A percentile compares a stretch with the other conserved stretches of the same genome.
phyloP scores from a whole-genome alignment of 331 rosid genomes.

The Pyracantha coccinea region DNA sequence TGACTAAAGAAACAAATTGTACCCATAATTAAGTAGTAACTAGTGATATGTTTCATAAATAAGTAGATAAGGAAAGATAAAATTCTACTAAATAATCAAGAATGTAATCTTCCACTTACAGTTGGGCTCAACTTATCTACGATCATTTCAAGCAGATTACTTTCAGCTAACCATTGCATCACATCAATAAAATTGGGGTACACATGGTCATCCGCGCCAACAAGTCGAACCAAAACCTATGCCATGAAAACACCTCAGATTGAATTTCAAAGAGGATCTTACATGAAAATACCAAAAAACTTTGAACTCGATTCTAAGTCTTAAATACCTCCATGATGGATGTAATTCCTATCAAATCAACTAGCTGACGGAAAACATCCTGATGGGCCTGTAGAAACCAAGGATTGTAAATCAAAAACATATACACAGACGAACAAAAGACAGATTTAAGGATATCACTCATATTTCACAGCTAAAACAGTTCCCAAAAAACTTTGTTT shows the following conservation, averaged over 20 bases:
- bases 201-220: slow-evolving; percentile 85
- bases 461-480: not conserved
- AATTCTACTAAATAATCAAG: not conserved
- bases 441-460: not conserved
- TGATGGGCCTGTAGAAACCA: slow-evolving; percentile 69
- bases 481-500: not conserved
- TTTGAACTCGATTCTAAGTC: not conserved
- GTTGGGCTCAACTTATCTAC: slow-evolving; percentile 88
- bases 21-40: not conserved
- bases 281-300: not conserved
- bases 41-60: not conserved
- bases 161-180: slow-evolving; percentile 93
- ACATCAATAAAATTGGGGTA: slow-evolving; percentile 93
- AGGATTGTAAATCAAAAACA: not conserved
- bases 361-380: slow-evolving; percentile 76
- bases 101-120: slow-evolving; percentile 42
- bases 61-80: not conserved
- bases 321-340: slow-evolving; percentile 95
- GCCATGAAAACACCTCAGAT: slow-evolving; percentile 20
- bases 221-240: slow-evolving; percentile 94
- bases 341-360: slow-evolving; percentile 96
- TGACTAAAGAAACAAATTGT: not conserved
- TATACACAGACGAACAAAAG: not conserved
- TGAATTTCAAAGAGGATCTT: slow-evolving; percentile 8
- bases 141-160: slow-evolving; percentile 94